phyloP scores from a whole-genome alignment of 2,329 filamentous ascomycete genomes.

The Ceratocystis ficicola region DNA sequence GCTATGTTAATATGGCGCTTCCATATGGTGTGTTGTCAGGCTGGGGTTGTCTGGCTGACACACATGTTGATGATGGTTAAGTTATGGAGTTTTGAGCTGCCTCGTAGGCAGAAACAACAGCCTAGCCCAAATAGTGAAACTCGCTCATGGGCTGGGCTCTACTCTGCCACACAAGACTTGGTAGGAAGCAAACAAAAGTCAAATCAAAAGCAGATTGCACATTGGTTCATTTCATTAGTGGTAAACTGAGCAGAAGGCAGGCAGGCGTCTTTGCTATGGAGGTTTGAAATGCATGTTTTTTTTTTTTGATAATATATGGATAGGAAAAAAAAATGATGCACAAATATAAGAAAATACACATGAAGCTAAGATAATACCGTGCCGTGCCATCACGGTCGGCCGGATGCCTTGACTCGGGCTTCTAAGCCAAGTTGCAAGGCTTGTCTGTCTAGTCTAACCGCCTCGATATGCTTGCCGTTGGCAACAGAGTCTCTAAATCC shows the following conservation, averaged over 20 bases:
- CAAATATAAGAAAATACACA: not conserved
- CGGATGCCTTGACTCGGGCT: not conserved
- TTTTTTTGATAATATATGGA: not conserved
- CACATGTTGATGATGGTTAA: not conserved
- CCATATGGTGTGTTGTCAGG: not conserved
- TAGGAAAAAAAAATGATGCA: not conserved
- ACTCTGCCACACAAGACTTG: not conserved
- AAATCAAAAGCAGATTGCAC: not conserved
- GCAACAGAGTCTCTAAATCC: conserved; percentile 27
- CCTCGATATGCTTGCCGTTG: conserved; percentile 26
- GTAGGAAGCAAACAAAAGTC: not conserved
- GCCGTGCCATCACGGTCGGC: too few relatives aligned
- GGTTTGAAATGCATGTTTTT: not conserved
- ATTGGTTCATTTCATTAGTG: too few relatives aligned
- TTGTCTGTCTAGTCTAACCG: conserved; percentile 21
- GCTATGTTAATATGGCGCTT: not conserved
- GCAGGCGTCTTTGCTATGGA: too few relatives aligned
- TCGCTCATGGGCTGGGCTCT: not conserved
- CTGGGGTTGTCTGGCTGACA: not conserved
- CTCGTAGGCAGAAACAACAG: conserved; percentile 1
- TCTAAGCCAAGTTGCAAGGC: not conserved
- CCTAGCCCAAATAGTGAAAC: not conserved
- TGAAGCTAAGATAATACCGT: not conserved
- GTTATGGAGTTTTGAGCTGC: not conserved
- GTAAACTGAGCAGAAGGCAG: too few relatives aligned